Conservation (phyloP, 805 yeast genomes). For the Yueomyces sp. region DNA sequence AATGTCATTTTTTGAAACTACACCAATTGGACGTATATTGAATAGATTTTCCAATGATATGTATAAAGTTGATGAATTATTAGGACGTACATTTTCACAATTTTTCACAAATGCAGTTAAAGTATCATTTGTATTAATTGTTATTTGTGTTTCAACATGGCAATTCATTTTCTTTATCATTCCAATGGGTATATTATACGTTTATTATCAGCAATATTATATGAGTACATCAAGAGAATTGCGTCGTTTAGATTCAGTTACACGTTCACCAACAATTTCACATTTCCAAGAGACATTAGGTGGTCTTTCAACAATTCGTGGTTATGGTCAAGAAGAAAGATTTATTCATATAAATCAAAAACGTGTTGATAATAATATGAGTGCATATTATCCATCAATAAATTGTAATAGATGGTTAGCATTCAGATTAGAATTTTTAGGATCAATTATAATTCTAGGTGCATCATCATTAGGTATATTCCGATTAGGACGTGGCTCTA, state of each 20-base stretch:
- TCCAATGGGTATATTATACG: constrained; percentile 56
- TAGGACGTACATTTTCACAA: constrained; percentile 58
- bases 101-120: constrained; percentile 48
- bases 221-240: constrained; percentile 68
- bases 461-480: constrained; percentile 74
- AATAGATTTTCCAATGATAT: constrained; percentile 88
- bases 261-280: constrained; percentile 70
- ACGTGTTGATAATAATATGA: constrained; percentile 74
- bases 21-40: constrained; percentile 85
- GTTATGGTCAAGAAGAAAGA: constrained; percentile 52
- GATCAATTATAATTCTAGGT: constrained; percentile 75
- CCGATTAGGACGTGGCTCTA: constrained; percentile 50
- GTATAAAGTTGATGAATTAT: constrained; percentile 71
- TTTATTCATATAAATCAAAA: constrained; percentile 51
- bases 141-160: constrained; percentile 82
- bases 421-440: constrained; percentile 81
- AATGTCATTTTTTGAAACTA: constrained; percentile 90
- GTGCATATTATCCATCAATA: constrained; percentile 84
- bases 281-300: constrained; percentile 73
- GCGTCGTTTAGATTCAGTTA: constrained; percentile 69
- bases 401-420: constrained; percentile 97
- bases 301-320: constrained; percentile 66
- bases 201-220: constrained; percentile 65
- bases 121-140: constrained; percentile 63
- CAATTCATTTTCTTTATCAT: constrained; percentile 57